Evolutionary conservation across 116 monocot species (phyloP).

Genomic region (Cymodocea nodosa): DNA sequence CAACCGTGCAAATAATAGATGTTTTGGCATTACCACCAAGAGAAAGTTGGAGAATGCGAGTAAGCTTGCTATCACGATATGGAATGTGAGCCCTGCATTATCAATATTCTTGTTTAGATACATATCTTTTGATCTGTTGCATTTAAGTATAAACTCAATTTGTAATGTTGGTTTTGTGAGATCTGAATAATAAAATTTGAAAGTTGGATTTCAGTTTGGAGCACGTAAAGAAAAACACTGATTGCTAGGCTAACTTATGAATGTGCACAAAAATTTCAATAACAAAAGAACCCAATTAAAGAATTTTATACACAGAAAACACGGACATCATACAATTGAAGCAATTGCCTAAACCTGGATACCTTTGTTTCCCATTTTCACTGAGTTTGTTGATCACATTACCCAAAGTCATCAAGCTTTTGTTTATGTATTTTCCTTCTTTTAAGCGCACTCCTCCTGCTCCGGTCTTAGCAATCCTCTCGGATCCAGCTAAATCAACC

Average conservation of each 20-base stretch:
- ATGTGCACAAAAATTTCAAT: no score
- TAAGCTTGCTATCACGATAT: slow-evolving; percentile 93
- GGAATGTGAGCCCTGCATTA: slow-evolving; percentile 70
- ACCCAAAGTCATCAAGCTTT: slow-evolving; percentile 91
- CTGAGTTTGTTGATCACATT: slow-evolving; percentile 97
- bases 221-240: not conserved
- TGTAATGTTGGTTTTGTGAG: no score
- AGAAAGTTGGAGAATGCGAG: slow-evolving; percentile 88
- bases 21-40: slow-evolving; percentile 96
- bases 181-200: no score
- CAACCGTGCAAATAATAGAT: slow-evolving; percentile 88
- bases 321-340: not conserved
- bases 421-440: slow-evolving; percentile 97
- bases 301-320: not conserved
- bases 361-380: slow-evolving; percentile 84
- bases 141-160: no score
- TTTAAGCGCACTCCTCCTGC: slow-evolving; percentile 92
- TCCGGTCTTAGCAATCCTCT: slow-evolving; percentile 87
- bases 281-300: not conserved
- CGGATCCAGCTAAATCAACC: slow-evolving; percentile 95
- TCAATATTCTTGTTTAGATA: not conserved
- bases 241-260: not conserved
- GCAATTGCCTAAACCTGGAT: not conserved
- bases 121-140: not conserved
- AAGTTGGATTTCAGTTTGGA: not conserved